Percentiles rank a stretch among this genome's conserved stretches.
These are phyloP conservation scores for Lactarius sanguifluus DNA, from an alignment of 768 basidiomycete genomes.

Conservation along the genomic window DNA sequence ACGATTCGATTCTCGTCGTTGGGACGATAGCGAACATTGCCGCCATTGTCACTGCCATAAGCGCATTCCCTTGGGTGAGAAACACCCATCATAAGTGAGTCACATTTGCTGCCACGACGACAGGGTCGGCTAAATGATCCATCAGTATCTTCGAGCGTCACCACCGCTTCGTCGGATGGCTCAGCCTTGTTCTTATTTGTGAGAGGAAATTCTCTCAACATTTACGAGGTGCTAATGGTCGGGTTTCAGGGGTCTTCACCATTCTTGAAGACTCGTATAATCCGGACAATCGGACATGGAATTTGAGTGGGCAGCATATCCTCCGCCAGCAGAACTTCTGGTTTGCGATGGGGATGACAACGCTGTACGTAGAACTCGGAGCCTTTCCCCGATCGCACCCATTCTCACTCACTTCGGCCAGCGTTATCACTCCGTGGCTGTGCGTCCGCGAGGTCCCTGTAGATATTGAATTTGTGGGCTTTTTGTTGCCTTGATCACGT, in stretches of 20 bases:
- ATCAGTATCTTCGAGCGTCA: constrained; percentile 44
- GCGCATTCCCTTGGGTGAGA: constrained; percentile 46
- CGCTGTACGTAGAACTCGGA: constrained; percentile 36
- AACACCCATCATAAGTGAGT: constrained; percentile 46
- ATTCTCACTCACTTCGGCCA: constrained; percentile 22
- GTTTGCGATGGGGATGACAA: constrained; percentile 44
- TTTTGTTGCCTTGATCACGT: background rate
- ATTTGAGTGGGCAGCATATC: constrained; percentile 36
- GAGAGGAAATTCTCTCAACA: constrained; percentile 2
- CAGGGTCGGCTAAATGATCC: constrained; percentile 24
- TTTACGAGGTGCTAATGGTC: constrained; percentile 11
- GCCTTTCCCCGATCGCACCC: background rate
- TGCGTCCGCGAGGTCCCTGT: constrained; percentile 42
- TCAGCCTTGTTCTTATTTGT: constrained; percentile 35
- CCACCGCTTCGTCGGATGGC: constrained; percentile 47
- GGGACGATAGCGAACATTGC: constrained; percentile 44
- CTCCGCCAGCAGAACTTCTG: constrained; percentile 45
- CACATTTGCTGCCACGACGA: background rate
- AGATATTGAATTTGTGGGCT: constrained; percentile 43
- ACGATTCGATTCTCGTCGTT: constrained; percentile 39
- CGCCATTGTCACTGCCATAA: constrained; percentile 39
- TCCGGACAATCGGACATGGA: constrained; percentile 38
- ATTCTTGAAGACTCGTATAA: constrained; percentile 44
- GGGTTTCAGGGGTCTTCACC: constrained; percentile 42
- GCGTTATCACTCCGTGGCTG: constrained; percentile 43